Evolutionary conservation across 805 yeast genomes (phyloP).

Genomic region (Hanseniaspora hatyaiensis): DNA sequence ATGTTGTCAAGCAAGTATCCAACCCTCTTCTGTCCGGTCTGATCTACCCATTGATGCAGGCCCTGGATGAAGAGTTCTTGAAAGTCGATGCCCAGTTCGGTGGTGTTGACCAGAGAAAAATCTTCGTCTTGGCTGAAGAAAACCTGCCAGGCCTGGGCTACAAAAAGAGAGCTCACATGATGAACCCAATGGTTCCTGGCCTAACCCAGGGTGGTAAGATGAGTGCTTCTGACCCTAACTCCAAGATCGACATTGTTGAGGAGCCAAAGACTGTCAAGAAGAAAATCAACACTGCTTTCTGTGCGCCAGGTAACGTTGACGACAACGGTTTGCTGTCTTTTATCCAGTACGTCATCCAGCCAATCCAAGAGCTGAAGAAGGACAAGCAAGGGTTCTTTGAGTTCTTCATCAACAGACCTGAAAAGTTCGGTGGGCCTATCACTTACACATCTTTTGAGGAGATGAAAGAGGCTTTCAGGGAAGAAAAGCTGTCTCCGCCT

Average conservation of each 20-base stretch:
- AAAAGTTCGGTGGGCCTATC: conserved; percentile 91
- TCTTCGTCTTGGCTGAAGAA: conserved; percentile 93
- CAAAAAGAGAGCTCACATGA: conserved; percentile 94
- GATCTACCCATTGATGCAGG: conserved; percentile 97
- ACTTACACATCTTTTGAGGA: conserved; percentile 55
- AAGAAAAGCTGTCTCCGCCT: conserved; percentile 73
- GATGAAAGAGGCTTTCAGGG: conserved; percentile 59
- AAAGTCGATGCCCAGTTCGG: conserved; percentile 92
- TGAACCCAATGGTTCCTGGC: conserved; percentile 99
- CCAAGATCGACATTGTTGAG: conserved; percentile 86
- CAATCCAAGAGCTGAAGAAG: conserved; percentile 64
- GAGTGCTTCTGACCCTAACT: conserved; percentile 98
- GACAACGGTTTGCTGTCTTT: conserved; percentile 86
- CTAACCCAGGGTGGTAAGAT: conserved; percentile 93
- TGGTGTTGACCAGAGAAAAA: conserved; percentile 97
- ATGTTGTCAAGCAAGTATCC: conserved; percentile 93
- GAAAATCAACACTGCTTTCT: conserved; percentile 84
- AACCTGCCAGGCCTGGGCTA: conserved; percentile 76
- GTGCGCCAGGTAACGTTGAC: conserved; percentile 87
- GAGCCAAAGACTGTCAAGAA: conserved; percentile 78
- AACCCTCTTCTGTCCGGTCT: conserved; percentile 88
- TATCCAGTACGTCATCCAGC: conserved; percentile 70
- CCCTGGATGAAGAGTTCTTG: conserved; percentile 85
- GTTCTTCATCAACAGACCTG: conserved; percentile 80
- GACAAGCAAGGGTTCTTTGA: conserved; percentile 39